Evolutionary conservation across 2,329 filamentous ascomycete species (phyloP).

Genomic region (Phoma sp.): DNA sequence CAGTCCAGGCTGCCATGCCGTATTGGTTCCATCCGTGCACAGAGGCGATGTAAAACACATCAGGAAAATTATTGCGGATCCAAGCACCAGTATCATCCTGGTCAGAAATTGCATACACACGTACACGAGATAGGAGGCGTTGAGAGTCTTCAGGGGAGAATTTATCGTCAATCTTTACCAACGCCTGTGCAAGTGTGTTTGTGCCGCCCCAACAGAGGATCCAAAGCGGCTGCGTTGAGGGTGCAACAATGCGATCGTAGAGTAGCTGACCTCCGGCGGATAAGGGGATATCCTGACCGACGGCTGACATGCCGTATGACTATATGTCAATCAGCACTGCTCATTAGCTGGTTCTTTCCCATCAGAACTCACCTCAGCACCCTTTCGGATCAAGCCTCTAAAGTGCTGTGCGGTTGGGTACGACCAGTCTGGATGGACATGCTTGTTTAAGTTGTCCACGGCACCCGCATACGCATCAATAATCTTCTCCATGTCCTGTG

Average conservation of each 20-base stretch:
- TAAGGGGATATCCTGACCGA: constrained; percentile 42
- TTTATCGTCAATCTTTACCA: constrained; percentile 50
- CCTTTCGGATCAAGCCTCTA: constrained; percentile 35
- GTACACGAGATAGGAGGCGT: constrained; percentile 42
- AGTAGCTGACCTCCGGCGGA: constrained; percentile 57
- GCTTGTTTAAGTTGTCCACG: constrained; percentile 59
- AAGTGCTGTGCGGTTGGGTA: constrained; percentile 41
- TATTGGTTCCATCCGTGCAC: constrained; percentile 66
- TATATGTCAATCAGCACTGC: constrained; percentile 11
- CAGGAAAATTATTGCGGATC: constrained; percentile 62
- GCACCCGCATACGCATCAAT: constrained; percentile 43
- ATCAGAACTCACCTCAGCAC: constrained; percentile 38
- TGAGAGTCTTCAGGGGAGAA: constrained; percentile 43
- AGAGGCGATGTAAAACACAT: constrained; percentile 64
- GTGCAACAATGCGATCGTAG: constrained; percentile 50
- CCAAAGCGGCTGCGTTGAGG: constrained; percentile 57
- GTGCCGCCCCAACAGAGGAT: constrained; percentile 62
- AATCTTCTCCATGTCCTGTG: constrained; percentile 47
- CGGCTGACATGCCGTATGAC: constrained; percentile 50
- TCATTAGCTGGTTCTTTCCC: neutral
- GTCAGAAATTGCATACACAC: constrained; percentile 61
- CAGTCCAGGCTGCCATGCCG: constrained; percentile 62
- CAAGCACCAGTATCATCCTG: constrained; percentile 66
- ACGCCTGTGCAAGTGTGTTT: constrained; percentile 60
- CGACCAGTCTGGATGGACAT: constrained; percentile 48